Percentiles rank a stretch among this genome's conserved stretches.
These are phyloP conservation scores for Backusella macrospora DNA, from an alignment of 192 early-diverging fungal species.

Conservation along the genomic window DNA sequence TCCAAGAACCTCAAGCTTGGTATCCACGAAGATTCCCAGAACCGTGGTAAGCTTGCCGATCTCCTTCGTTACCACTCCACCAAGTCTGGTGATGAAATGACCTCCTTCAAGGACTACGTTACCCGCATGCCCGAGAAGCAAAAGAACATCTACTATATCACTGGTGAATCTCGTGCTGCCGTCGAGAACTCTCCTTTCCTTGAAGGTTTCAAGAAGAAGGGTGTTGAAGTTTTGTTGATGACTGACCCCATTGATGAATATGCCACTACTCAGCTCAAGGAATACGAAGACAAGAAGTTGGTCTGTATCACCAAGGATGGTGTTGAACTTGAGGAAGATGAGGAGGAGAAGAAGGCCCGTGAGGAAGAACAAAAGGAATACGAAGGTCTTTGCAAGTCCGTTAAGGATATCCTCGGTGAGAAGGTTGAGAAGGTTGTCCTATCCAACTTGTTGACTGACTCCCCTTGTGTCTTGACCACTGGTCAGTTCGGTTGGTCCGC, in stretches of 20 bases:
- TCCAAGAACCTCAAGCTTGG: slow-evolving; percentile 99
- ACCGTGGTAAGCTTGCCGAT: slow-evolving; percentile 96
- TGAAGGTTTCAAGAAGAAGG: slow-evolving; percentile 99
- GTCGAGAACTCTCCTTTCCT: slow-evolving; percentile 98
- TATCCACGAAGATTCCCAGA: slow-evolving; percentile 97
- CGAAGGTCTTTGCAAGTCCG: slow-evolving; percentile 86
- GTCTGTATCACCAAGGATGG: slow-evolving; percentile 99
- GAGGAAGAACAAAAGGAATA: slow-evolving; percentile 93
- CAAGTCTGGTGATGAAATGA: slow-evolving; percentile 97
- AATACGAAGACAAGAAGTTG: slow-evolving; percentile 99
- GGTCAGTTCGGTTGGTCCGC: slow-evolving; percentile 99
- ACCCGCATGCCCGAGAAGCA: slow-evolving; percentile 99
- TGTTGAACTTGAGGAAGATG: slow-evolving; percentile 98
- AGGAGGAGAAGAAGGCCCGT: slow-evolving; percentile 94
- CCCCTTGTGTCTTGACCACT: slow-evolving; percentile 98
- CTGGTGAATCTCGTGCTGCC: slow-evolving; percentile 90
- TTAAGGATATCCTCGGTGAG: slow-evolving; percentile 99
- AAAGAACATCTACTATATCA: slow-evolving; percentile 99
- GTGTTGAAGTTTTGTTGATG: slow-evolving; percentile 98
- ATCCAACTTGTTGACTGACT: slow-evolving; percentile 96
- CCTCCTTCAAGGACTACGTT: slow-evolving; percentile 99
- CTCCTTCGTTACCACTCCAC: slow-evolving; percentile 98
- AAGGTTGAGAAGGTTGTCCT: slow-evolving; percentile 88
- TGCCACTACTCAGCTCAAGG: slow-evolving; percentile 96
- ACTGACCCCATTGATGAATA: slow-evolving; percentile 99